Percentiles rank a stretch among this genome's conserved stretches.
Conservation (phyloP, 805 yeast species). For the Teunomyces tritomae region DNA sequence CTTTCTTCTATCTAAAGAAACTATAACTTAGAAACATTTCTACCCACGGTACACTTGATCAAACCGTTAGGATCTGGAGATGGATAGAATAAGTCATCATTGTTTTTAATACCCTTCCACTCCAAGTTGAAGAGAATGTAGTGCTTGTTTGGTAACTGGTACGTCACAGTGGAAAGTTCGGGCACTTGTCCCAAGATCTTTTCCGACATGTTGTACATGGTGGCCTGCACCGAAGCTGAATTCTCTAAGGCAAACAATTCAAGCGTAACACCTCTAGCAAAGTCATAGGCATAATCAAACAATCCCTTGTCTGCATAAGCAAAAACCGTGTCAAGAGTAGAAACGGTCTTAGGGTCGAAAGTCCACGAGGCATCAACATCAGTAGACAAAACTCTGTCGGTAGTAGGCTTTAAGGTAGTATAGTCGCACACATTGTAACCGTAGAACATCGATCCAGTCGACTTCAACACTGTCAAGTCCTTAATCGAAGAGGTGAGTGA, state of each 20-base stretch:
- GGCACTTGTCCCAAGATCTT: slow-evolving; percentile 61
- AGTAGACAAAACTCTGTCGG: slow-evolving; percentile 83
- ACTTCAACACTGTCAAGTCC: slow-evolving; percentile 80
- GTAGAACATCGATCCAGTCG: slow-evolving; percentile 90
- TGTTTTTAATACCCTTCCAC: slow-evolving; percentile 82
- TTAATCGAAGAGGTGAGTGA: slow-evolving; percentile 65
- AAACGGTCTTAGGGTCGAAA: slow-evolving; percentile 51
- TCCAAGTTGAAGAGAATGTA: slow-evolving; percentile 75
- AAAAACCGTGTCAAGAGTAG: slow-evolving; percentile 49
- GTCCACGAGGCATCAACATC: slow-evolving; percentile 76
- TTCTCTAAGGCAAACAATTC: slow-evolving; percentile 79
- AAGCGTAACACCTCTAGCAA: slow-evolving; percentile 67
- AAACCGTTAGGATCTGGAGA: slow-evolving; percentile 90
- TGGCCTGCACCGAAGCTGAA: slow-evolving; percentile 94
- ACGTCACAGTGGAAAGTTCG: slow-evolving; percentile 61
- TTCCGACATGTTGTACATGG: slow-evolving; percentile 90
- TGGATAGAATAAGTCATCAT: slow-evolving; percentile 85
- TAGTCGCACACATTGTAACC: slow-evolving; percentile 84
- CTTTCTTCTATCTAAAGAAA: slow-evolving; percentile 15
- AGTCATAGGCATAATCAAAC: slow-evolving; percentile 63
- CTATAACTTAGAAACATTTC: slow-evolving; percentile 55
- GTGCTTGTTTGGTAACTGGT: slow-evolving; percentile 87
- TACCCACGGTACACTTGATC: slow-evolving; percentile 82
- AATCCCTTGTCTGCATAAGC: slow-evolving; percentile 55
- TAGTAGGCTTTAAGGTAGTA: slow-evolving; percentile 82